Conservation (phyloP, 2,329 filamentous ascomycete species). For the Incumbomyces delicatus region DNA sequence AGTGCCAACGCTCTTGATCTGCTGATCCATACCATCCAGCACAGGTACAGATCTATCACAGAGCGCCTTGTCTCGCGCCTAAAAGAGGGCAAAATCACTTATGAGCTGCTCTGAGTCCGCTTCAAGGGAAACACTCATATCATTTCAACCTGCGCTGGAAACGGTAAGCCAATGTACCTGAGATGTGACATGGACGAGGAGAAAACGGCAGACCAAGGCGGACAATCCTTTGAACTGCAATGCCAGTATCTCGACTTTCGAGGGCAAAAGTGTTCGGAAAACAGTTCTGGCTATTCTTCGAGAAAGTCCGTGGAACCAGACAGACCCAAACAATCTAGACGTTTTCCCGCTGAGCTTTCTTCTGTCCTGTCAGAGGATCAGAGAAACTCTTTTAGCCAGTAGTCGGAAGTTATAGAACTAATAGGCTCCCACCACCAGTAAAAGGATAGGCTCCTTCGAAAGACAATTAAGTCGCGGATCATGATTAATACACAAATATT, state of each 20-base stretch:
- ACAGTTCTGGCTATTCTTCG: constrained; percentile 19
- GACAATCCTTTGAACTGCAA: constrained; percentile 22
- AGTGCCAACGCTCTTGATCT: constrained; percentile 17
- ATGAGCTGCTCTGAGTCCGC: constrained; percentile 28
- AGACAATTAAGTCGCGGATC: constrained; percentile 20
- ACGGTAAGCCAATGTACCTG: constrained; percentile 13
- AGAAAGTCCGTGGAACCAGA: constrained; percentile 23
- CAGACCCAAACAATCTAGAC: constrained; percentile 24
- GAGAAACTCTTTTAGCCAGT: constrained; percentile 21
- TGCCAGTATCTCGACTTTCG: constrained; percentile 25
- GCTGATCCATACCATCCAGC: constrained; percentile 23
- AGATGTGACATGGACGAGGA: constrained; percentile 18
- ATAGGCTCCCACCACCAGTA: constrained; percentile 23
- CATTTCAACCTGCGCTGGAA: constrained; percentile 19
- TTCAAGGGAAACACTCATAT: constrained; percentile 27
- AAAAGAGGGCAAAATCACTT: constrained; percentile 25
- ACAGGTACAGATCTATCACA: constrained; percentile 14
- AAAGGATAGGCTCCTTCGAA: constrained; percentile 16
- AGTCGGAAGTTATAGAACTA: constrained; percentile 24
- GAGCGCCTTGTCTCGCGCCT: constrained; percentile 23
- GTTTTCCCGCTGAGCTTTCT: constrained; percentile 26
- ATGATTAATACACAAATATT: constrained; percentile 23
- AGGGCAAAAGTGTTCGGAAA: constrained; percentile 22
- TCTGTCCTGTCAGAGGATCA: constrained; percentile 16
- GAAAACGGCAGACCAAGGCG: constrained; percentile 14